phyloP scores from a whole-genome alignment of 2,329 filamentous ascomycete genomes.

The Thielaviopsis euricoi region DNA sequence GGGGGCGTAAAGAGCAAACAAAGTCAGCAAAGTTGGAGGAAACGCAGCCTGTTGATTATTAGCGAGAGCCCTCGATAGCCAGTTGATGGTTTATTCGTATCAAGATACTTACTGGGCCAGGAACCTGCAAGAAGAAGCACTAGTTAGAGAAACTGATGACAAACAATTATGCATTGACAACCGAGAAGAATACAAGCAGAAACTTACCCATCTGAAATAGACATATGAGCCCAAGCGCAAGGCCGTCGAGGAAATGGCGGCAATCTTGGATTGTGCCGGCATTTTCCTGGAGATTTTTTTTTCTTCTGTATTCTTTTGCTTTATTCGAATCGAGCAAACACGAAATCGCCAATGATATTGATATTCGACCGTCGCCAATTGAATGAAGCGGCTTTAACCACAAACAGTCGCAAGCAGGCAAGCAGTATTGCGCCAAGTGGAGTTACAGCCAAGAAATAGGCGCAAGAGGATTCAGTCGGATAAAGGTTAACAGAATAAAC shows the following conservation, averaged over 20 bases:
- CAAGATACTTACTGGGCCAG: constrained; percentile 18
- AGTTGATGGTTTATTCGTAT: not conserved
- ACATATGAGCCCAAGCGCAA: constrained; percentile 31
- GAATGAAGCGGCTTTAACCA: not conserved
- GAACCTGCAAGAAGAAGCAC: constrained; percentile 14
- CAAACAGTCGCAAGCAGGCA: too few species aligned
- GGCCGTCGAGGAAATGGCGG: constrained; percentile 22
- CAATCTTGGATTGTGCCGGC: constrained; percentile 12
- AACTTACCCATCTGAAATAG: constrained; percentile 44
- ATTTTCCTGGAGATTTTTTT: not conserved
- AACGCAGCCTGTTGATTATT: constrained; percentile 13
- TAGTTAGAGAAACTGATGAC: constrained; percentile 12
- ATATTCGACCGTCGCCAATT: not conserved
- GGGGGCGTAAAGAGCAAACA: constrained; percentile 50
- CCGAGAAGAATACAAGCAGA: too few species aligned
- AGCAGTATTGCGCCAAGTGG: not conserved
- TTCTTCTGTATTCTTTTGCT: not conserved
- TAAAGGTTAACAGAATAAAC: not conserved
- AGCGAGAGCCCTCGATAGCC: not conserved
- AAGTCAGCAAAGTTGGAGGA: constrained; percentile 29
- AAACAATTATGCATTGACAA: not conserved
- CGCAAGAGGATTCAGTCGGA: not conserved
- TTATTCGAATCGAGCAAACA: not conserved
- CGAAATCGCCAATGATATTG: not conserved
- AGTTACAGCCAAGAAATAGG: not conserved